Evolutionary conservation across 768 basidiomycete species (phyloP).

Genomic region (Pulveroboletus frians): DNA sequence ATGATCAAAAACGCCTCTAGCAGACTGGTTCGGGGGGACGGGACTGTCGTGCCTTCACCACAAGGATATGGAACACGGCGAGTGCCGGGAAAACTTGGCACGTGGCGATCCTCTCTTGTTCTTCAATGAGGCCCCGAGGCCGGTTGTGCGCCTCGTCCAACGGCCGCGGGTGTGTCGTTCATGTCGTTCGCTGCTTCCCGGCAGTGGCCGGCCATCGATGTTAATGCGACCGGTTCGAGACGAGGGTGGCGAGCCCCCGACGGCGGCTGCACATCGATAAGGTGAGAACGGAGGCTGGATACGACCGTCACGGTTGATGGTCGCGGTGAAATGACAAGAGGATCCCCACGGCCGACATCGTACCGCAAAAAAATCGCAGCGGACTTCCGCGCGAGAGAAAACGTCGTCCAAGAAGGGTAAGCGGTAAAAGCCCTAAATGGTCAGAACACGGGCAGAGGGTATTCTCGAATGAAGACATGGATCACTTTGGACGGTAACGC

Average conservation of each 20-base stretch:
- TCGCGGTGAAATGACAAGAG: not conserved
- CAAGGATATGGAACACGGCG: too few species aligned
- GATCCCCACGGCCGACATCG: not conserved
- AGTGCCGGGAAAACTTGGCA: too few species aligned
- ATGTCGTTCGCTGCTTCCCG: not conserved
- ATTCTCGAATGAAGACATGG: not conserved
- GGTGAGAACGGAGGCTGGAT: too few species aligned
- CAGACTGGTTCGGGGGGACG: too few species aligned
- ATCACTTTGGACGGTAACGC: not conserved
- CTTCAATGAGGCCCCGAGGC: too few species aligned
- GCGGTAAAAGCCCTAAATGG: not conserved
- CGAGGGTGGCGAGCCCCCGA: not conserved
- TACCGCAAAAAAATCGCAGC: not conserved
- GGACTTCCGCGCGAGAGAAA: not conserved
- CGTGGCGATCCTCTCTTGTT: too few species aligned
- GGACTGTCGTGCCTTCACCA: too few species aligned
- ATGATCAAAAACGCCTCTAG: too few species aligned
- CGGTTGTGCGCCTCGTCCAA: not conserved
- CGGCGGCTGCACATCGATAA: not conserved
- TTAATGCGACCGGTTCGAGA: not conserved
- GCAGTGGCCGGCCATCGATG: not conserved
- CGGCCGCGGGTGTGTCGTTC: not conserved
- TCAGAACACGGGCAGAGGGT: conserved; percentile 4
- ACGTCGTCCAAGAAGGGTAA: not conserved
- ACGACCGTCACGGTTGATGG: not conserved